A percentile compares a stretch with the other conserved stretches of the same genome.
These are phyloP conservation scores for Candida ortonii DNA, from an alignment of 805 yeast species.

Conservation along the genomic window DNA sequence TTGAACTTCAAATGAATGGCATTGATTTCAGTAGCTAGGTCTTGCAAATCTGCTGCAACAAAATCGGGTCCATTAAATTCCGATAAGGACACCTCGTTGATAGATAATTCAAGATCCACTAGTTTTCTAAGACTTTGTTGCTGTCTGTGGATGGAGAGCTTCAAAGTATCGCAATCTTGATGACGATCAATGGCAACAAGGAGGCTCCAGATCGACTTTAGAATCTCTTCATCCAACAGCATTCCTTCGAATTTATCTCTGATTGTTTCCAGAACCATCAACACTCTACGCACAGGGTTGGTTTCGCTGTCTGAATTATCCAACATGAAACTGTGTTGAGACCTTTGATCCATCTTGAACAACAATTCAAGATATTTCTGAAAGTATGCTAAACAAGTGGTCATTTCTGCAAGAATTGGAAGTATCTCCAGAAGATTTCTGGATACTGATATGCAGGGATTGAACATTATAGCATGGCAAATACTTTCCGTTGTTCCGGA, in stretches of 20 bases:
- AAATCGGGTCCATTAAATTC: conserved; percentile 40
- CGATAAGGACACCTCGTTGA: conserved; percentile 11
- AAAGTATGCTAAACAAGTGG: conserved; percentile 42
- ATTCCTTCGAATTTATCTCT: conserved; percentile 64
- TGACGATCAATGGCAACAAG: conserved; percentile 49
- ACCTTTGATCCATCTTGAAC: conserved; percentile 2
- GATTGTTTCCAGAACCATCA: conserved; percentile 53
- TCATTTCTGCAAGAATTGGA: conserved; percentile 53
- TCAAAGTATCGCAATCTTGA: conserved; percentile 50
- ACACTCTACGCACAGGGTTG: conserved; percentile 36
- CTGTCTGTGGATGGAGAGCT: conserved; percentile 47
- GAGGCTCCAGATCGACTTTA: conserved; percentile 54
- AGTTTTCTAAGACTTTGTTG: conserved; percentile 45
- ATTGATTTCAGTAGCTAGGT: conserved; percentile 62
- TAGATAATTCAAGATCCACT: conserved; percentile 27
- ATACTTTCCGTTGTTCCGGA: conserved; percentile 68
- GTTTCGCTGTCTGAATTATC: conserved; percentile 3
- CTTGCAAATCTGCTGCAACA: conserved; percentile 49
- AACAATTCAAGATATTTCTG: conserved; percentile 27
- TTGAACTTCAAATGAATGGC: conserved; percentile 65
- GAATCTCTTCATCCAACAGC: conserved; percentile 59
- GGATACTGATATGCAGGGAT: conserved; percentile 37
- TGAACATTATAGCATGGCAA: conserved; percentile 69
- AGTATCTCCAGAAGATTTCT: conserved; percentile 47
- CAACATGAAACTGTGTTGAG: not conserved